Percentiles rank a stretch among this genome's conserved stretches.
Conservation (phyloP, 1,284 basidiomycete species). For the Rhodotorula sp. region DNA sequence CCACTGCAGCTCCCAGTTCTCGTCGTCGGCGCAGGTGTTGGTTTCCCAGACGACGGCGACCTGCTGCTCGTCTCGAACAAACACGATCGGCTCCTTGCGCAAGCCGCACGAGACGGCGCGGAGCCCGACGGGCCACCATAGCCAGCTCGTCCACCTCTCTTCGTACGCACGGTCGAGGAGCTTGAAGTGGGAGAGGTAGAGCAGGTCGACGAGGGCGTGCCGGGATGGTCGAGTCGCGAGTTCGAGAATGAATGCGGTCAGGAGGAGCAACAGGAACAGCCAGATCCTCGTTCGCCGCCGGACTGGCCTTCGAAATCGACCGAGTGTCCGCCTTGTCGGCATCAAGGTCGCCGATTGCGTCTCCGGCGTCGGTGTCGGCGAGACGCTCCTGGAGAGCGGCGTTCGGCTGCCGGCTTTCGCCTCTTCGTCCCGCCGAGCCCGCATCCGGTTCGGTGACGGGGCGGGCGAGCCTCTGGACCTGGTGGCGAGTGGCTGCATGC, state of each 20-base stretch:
- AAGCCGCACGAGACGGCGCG: conserved; percentile 29
- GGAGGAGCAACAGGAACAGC: neutral
- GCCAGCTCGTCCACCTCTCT: conserved; percentile 20
- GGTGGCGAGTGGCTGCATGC: too few relatives aligned
- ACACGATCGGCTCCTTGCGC: conserved; percentile 42
- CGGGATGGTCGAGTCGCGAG: neutral
- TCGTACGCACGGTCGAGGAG: conserved; percentile 30
- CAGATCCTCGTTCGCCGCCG: neutral
- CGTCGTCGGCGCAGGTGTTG: conserved; percentile 18
- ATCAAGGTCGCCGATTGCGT: neutral
- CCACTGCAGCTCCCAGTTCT: conserved; percentile 14
- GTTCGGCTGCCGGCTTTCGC: neutral
- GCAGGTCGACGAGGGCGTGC: conserved; percentile 1
- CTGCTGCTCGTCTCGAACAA: conserved; percentile 32
- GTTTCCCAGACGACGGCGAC: conserved; percentile 43
- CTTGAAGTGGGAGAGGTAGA: conserved; percentile 39
- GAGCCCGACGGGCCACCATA: conserved; percentile 21
- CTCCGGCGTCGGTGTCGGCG: neutral
- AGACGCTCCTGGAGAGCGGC: neutral
- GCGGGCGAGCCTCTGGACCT: too few relatives aligned
- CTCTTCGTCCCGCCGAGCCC: neutral
- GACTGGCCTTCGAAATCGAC: neutral
- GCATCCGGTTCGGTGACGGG: too few relatives aligned
- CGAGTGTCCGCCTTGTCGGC: too few relatives aligned
- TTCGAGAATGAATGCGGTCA: neutral